Evolutionary conservation across 768 basidiomycete species (phyloP).

Genomic region (Boletus rex-veris): DNA sequence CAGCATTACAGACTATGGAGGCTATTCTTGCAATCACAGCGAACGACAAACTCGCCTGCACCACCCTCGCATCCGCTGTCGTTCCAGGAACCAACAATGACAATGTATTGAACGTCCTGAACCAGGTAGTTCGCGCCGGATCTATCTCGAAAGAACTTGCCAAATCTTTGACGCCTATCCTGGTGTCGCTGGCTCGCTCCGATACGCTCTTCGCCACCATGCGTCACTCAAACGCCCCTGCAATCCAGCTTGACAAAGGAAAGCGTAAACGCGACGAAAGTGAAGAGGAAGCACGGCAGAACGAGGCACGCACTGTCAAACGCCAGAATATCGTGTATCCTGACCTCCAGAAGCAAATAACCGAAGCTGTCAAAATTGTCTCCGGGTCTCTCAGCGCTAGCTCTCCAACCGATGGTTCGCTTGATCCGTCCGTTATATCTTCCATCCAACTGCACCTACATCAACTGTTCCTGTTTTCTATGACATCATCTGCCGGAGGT

Average conservation of each 20-base stretch:
- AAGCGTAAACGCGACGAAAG: slow-evolving; percentile 69
- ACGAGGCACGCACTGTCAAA: slow-evolving; percentile 36
- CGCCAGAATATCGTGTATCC: slow-evolving; percentile 43
- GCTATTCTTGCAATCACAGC: slow-evolving; percentile 56
- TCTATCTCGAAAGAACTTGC: slow-evolving; percentile 52
- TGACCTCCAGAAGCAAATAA: slow-evolving; percentile 53
- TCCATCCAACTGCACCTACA: slow-evolving; percentile 71
- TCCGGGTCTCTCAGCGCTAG: slow-evolving; percentile 45
- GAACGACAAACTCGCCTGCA: slow-evolving; percentile 53
- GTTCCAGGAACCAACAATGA: slow-evolving; percentile 43
- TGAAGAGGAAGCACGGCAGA: slow-evolving; percentile 30
- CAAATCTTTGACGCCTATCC: slow-evolving; percentile 52
- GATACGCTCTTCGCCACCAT: slow-evolving; percentile 62
- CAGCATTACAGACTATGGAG: slow-evolving; percentile 62
- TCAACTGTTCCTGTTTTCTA: slow-evolving; percentile 74
- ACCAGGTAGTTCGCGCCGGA: slow-evolving; percentile 44
- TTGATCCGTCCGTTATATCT: slow-evolving; percentile 59
- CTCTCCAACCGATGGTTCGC: slow-evolving; percentile 36
- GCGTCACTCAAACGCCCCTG: slow-evolving; percentile 59
- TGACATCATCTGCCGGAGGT: slow-evolving; percentile 59
- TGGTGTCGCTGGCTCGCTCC: slow-evolving; percentile 66
- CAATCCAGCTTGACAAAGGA: slow-evolving; percentile 62
- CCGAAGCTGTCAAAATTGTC: slow-evolving; percentile 58
- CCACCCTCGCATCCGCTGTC: slow-evolving; percentile 48
- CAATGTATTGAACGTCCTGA: slow-evolving; percentile 56